Evolutionary conservation across 1,284 basidiomycete species (phyloP).

Genomic region (Sporisorium sorghi): DNA sequence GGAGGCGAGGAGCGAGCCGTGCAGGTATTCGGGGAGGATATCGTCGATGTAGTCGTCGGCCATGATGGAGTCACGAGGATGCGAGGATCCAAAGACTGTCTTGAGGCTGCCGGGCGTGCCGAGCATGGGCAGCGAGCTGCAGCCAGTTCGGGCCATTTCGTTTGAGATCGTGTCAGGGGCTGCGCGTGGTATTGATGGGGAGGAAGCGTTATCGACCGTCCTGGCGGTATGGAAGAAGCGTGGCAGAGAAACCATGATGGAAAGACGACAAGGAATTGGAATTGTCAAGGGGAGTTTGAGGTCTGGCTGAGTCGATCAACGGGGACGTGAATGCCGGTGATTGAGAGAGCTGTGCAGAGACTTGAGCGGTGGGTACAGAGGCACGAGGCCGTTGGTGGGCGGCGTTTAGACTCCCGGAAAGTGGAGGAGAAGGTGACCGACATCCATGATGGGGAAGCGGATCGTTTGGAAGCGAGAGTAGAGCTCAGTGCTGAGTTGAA

Average conservation of each 20-base stretch:
- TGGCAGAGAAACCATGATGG: conserved; percentile 27
- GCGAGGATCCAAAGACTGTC: conserved; percentile 17
- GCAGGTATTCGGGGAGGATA: conserved; percentile 18
- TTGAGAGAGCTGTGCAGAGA: neutral
- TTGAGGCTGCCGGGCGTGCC: conserved; percentile 37
- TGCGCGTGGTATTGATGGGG: conserved; percentile 8
- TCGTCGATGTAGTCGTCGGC: conserved; percentile 33
- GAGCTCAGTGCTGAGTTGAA: conserved; percentile 15
- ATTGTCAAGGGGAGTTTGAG: neutral
- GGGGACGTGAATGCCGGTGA: neutral
- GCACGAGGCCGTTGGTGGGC: conserved; percentile 10
- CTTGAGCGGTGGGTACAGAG: conserved; percentile 7
- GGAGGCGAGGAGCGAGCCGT: conserved; percentile 17
- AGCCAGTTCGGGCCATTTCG: conserved; percentile 13
- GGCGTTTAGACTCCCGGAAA: conserved; percentile 33
- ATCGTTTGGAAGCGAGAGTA: conserved; percentile 5
- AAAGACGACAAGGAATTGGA: neutral
- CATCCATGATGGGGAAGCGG: conserved; percentile 48
- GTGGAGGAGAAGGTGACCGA: conserved; percentile 33
- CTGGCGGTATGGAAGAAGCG: conserved; percentile 17
- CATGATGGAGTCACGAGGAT: neutral
- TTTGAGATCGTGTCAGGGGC: neutral
- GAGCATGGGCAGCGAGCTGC: conserved; percentile 7
- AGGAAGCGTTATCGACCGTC: neutral
- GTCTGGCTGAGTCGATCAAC: conserved; percentile 25